Evolutionary conservation across 2,329 filamentous ascomycete genomes (phyloP).

Genomic region (Fusarium tjaetaba): DNA sequence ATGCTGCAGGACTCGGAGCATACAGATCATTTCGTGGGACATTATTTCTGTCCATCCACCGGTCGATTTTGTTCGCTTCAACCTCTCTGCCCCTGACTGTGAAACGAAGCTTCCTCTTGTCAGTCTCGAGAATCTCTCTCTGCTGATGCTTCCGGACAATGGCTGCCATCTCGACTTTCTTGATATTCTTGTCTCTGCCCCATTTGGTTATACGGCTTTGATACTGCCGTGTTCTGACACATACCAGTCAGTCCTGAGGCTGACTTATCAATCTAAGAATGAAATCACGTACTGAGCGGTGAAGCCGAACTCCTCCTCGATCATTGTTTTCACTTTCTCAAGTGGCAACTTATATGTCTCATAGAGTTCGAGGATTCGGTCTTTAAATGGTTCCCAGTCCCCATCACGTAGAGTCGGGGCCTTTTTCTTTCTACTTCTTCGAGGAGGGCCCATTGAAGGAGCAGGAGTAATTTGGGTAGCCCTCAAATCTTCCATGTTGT

Average conservation of each 20-base stretch:
- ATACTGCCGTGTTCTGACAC: neutral
- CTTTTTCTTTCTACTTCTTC: neutral
- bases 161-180: neutral
- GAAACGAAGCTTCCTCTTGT: neutral
- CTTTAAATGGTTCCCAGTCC: neutral
- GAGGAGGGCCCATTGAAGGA: neutral
- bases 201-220: neutral
- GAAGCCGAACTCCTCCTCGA: neutral
- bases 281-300: neutral
- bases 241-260: neutral
- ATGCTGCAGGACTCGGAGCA: neutral
- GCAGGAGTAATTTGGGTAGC: neutral
- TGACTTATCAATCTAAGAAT: rapidly evolving
- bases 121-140: neutral
- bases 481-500: neutral
- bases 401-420: neutral
- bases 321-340: neutral
- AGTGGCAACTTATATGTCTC: neutral
- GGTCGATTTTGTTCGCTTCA: neutral
- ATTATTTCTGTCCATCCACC: neutral
- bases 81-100: neutral
- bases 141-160: neutral
- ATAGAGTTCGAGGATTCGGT: neutral
- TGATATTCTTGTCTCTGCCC: slow-evolving; percentile 6
- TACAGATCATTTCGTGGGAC: neutral